Evolutionary conservation across 2,329 filamentous ascomycete genomes (phyloP), one percentile per base, ranked within the genome.

Genomic region (Bipolaris gigantea): DNA sequence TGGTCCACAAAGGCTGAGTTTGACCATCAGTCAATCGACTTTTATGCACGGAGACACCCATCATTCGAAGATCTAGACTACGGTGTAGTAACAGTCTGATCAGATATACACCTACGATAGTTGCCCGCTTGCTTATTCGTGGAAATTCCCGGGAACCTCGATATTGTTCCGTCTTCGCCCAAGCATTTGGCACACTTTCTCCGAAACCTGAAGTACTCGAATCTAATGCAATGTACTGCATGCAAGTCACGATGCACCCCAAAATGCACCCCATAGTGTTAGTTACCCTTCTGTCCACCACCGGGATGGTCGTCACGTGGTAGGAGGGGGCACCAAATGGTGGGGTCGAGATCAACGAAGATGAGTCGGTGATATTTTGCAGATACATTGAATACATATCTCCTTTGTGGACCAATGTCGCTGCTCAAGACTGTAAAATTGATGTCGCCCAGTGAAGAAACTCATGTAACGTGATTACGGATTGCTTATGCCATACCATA

Each of bases 41-140:
- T n/a, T 18, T 18, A 21, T 3, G 27, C 25, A 13, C 18, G 9
- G 19, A 27, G 18, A n/a, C 18, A 8, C 18, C 11, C 18, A 5
- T 39, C 25, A 13, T 27, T 18, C 6, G 13, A 34, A 32, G n/a
- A 27, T 9, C 27, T 13, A n/a, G 18, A 10, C 25, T 10, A 27
- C 4, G 25, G 25, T 27, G 5, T 36, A 27, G 7, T 21, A 15
- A 23, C 16, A 2, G n/a, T 25, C 23, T 40, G 16, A 30, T 30
- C 27, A 30, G 27, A 30, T 30, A 30, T 30, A 13, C 27, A 13
- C 4, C 27, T 11, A 30, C 7, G 33, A 13, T 15, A 18, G 15
- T 21, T 5, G 27, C 5, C 23, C 43, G 16, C 21, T 32, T 47
- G 45, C 39, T 49, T 45, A 53, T 49, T 53, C 38, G 50, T 53